Evolutionary conservation across 768 basidiomycete species (phyloP), one percentile per base, ranked within the genome.

Genomic region (Amanita phalloides): DNA sequence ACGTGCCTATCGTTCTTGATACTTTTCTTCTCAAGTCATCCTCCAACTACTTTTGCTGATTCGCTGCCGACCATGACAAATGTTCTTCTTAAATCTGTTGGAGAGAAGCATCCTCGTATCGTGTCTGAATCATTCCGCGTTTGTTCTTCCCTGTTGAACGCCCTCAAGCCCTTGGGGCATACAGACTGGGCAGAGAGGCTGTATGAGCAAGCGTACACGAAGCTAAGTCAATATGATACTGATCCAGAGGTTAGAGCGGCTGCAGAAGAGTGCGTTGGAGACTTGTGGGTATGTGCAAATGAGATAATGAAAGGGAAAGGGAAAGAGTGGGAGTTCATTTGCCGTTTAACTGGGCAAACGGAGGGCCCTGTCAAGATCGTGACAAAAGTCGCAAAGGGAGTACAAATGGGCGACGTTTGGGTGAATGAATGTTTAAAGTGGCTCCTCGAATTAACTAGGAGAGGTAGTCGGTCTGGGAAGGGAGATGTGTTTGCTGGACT

Each of bases 31-130:
- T 75, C 82, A 4, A 60, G 84, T 3, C 77, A 94, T 61, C 63
- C 78, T 47, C 72, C 83, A 0, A 63, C 77, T 3, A 72, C 78
- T 1, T 93, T 84, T 62, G 63, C 70, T 1, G 60, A 69, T 21
- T 76, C 79, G 9, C 74, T 97, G n/a, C 68, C 81, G 1, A 70
- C 71, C 13, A 70, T 98, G 35, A 84, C 84, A 0, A 82, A 87
- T 1, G 78, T 82, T 11, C 76, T 98, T 36, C 76, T 93, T 38
- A 80, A 79, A 51, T 80, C 84, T 8, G 71, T 90, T 44, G 69
- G 70, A 17, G 93, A 98, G 65, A 83, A 85, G 57, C 89, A 93
- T 62, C 94, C 94, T 33, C 84, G 91, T 54, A 79, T 97, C 54
- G 85, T 82, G 4, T 83, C 91, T 2, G 91, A 94, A 60, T 78